phyloP scores from a whole-genome alignment of 2,329 filamentous ascomycete species.

The Blastomyces silverae region DNA sequence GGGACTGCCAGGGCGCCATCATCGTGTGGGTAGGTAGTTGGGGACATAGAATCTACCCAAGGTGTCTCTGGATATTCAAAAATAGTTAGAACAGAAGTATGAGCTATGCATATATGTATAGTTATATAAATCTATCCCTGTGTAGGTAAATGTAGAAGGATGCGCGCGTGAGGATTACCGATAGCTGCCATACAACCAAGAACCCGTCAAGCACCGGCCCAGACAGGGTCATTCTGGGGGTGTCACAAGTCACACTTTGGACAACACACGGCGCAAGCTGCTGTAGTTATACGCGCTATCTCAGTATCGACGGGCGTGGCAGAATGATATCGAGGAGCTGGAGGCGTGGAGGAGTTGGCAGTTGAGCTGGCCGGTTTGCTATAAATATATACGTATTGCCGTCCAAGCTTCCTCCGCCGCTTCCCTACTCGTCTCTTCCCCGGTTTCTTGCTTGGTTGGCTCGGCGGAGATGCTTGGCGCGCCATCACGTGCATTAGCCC shows the following conservation, averaged over 20 bases:
- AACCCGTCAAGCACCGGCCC: constrained; percentile 27
- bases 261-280: background rate
- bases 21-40: constrained; percentile 36
- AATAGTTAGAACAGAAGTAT: constrained; percentile 18
- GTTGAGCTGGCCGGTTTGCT: background rate
- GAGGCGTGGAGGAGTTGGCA: constrained; percentile 9
- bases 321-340: background rate
- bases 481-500: background rate
- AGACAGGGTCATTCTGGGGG: constrained; percentile 30
- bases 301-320: constrained; percentile 1
- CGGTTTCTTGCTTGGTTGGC: background rate
- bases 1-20: constrained; percentile 32
- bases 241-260: constrained; percentile 13
- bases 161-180: constrained; percentile 31
- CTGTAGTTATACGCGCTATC: background rate
- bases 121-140: background rate
- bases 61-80: constrained; percentile 39
- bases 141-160: background rate
- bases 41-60: constrained; percentile 51
- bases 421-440: background rate
- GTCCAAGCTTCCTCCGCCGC: background rate
- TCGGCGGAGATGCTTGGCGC: background rate
- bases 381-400: background rate
- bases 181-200: constrained; percentile 46
- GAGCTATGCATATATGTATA: background rate